Percentiles rank a stretch among this genome's conserved stretches.
Conservation (phyloP, 1,284 basidiomycete genomes). For the Ustilago cynodontis region DNA sequence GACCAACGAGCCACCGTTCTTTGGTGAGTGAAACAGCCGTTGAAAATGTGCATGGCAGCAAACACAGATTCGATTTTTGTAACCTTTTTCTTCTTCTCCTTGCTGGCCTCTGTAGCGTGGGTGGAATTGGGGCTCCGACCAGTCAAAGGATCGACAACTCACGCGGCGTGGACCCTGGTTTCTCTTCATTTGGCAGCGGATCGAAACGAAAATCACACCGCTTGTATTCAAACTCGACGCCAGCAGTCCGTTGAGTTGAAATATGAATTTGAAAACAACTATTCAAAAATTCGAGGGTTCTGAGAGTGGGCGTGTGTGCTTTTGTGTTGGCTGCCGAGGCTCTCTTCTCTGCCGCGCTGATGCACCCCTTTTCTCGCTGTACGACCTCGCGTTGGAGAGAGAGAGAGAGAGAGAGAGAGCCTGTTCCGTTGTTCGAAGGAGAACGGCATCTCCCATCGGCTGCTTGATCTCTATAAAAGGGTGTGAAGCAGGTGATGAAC, state of each 20-base stretch:
- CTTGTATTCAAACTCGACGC: not conserved
- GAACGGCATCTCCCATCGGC: no score
- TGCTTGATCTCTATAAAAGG: no score
- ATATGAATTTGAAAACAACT: not conserved
- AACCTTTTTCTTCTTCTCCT: not conserved
- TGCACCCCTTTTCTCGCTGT: not conserved
- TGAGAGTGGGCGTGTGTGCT: no score
- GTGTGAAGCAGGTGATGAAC: no score
- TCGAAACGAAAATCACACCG: not conserved
- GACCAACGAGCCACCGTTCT: not conserved
- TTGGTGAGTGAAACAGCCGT: not conserved
- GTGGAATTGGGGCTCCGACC: conserved; percentile 4
- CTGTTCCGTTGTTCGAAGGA: no score
- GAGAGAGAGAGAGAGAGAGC: no score
- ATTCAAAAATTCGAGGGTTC: not conserved
- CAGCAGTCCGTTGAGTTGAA: not conserved
- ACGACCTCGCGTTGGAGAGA: not conserved
- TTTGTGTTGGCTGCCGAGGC: not conserved
- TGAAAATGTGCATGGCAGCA: conserved; percentile 3
- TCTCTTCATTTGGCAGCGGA: not conserved
- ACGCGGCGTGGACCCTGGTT: not conserved
- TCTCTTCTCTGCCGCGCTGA: no score
- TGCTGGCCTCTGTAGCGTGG: not conserved
- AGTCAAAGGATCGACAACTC: not conserved
- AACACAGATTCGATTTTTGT: not conserved